Evolutionary conservation across 129 eudicot genomes (phyloP), one percentile per base, ranked within the genome.

Genomic region (Tagetes patula): DNA sequence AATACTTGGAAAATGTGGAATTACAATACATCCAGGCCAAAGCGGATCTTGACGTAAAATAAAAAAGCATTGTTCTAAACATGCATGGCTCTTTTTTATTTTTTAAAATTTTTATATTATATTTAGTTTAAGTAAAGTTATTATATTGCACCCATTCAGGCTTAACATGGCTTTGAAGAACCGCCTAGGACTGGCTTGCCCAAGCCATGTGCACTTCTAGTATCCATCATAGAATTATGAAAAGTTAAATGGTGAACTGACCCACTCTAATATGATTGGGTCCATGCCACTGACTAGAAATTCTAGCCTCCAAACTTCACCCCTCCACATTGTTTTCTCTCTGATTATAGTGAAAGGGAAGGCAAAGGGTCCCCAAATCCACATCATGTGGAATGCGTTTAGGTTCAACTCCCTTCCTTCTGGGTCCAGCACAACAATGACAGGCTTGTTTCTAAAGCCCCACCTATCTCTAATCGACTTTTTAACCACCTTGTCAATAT

Each of bases 361-460:
- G 10, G 93, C 93, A 52, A 33, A 45, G 77, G 76, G 82, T 55
- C 86, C 89, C 89, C 93, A 87, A 49, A 87, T 82, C 89, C 83
- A 80, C 87, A 87, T 84, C 93, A 87, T 87, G 70, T 87, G 93
- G 20, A 87, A 49, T 13, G 89, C 93, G 65, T 87, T 87, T 1
- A 82, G 85, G 81, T 84, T 82, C 69, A 87, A 53, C 68, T 82
- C 87, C 65, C 73, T 80, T n/a, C 93, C 93, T 40, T 82, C 87
- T 42, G 87, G 87, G 80, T 82, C 89, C 74, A 87, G 49, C 70
- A 84, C 93, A 8, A 85, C 93, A 2, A 87, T 74, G 36, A 87
- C 80, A 10, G 88, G 93, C 71, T 80, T 84, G 72, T 67, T 81
- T 81, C 79, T 80, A 70, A 84, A 87, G 70, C 85, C 85, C 93